phyloP scores from a whole-genome alignment of 768 basidiomycete genomes.

The Russula sp. region DNA sequence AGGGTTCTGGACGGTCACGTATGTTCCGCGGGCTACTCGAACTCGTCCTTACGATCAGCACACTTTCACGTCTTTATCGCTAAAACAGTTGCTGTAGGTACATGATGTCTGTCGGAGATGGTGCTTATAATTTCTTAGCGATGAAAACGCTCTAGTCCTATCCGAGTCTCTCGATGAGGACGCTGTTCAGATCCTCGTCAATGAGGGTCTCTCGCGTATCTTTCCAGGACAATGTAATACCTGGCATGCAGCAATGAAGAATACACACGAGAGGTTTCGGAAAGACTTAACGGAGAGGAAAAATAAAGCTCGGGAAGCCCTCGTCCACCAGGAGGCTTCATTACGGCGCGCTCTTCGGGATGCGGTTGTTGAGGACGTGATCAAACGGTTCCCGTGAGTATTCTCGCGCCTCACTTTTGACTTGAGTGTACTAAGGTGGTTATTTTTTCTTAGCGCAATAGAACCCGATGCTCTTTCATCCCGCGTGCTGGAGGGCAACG shows the following conservation, averaged over 20 bases:
- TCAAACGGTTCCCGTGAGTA: constrained; percentile 9
- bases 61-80: neutral
- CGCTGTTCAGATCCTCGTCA: neutral
- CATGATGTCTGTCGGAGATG: rapidly evolving
- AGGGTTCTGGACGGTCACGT: constrained; percentile 24
- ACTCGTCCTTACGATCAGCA: neutral
- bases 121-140: neutral
- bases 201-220: neutral
- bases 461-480: neutral
- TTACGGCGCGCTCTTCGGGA: neutral
- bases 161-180: constrained; percentile 6
- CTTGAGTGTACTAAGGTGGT: neutral
- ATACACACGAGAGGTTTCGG: neutral
- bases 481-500: neutral
- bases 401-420: no score
- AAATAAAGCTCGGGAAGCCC: neutral
- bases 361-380: neutral
- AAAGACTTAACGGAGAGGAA: neutral
- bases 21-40: neutral
- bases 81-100: constrained; percentile 8
- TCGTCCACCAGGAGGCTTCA: neutral
- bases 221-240: neutral
- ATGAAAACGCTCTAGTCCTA: neutral
- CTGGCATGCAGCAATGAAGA: neutral
- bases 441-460: neutral